Percentiles rank a stretch among this genome's conserved stretches.
phyloP scores from a whole-genome alignment of 306 rosid species.

The Cucumis hystrix region DNA sequence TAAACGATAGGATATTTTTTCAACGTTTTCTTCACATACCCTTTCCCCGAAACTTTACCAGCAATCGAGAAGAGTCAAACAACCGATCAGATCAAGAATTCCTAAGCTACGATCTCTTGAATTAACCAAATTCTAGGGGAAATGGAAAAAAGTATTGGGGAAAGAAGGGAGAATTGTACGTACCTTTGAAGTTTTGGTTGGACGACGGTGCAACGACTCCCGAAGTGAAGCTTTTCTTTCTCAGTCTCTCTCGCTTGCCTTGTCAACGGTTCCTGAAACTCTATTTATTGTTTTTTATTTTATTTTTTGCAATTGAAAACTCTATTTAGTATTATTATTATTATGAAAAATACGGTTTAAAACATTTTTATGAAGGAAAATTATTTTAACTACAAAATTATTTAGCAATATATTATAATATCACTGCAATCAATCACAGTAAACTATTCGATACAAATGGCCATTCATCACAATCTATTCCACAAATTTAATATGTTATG shows the following conservation, averaged over 20 bases:
- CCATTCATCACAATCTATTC: too few relatives aligned
- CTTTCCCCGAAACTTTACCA: neutral
- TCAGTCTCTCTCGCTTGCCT: neutral
- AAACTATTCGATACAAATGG: too few relatives aligned
- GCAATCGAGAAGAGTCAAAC: neutral
- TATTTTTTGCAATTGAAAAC: too few relatives aligned
- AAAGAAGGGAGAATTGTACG: neutral
- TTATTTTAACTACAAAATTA: too few relatives aligned
- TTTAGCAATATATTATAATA: too few relatives aligned
- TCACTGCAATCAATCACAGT: too few relatives aligned
- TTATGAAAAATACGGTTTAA: too few relatives aligned
- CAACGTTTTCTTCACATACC: neutral
- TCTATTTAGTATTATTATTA: too few relatives aligned
- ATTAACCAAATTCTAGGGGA: neutral
- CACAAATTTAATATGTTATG: too few relatives aligned
- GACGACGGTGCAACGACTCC: slow-evolving; percentile 4
- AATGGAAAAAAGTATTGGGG: neutral
- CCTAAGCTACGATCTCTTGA: neutral
- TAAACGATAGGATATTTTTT: neutral
- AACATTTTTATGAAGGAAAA: too few relatives aligned
- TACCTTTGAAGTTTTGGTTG: neutral
- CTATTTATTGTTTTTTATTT: too few relatives aligned
- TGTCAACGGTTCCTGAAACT: slow-evolving; percentile 1
- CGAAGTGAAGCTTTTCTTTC: neutral
- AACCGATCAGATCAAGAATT: neutral